phyloP scores from a whole-genome alignment of 2,329 filamentous ascomycete species.

The Aspergillus fructus region DNA sequence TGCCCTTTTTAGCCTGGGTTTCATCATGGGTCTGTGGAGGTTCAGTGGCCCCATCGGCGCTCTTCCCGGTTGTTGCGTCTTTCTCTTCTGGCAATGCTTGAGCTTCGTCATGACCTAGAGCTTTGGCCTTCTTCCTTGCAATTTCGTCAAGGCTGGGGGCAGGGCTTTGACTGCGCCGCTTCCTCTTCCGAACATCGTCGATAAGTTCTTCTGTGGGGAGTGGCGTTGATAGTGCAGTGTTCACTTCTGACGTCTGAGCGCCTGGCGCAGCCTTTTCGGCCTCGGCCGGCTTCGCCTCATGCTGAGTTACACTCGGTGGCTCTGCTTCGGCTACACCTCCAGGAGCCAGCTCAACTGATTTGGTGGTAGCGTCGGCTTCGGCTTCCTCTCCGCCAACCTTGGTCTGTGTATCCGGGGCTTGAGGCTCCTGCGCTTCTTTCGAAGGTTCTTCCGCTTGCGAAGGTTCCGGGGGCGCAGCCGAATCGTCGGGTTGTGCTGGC shows the following conservation, averaged over 20 bases:
- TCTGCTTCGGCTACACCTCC: constrained; percentile 12
- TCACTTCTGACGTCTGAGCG: constrained; percentile 25
- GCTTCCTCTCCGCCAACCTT: not conserved
- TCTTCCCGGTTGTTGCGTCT: constrained; percentile 12
- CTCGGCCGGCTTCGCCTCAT: constrained; percentile 20
- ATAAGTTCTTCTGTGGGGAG: constrained; percentile 37
- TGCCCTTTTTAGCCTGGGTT: constrained; percentile 18
- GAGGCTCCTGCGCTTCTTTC: constrained; percentile 3
- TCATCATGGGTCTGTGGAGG: constrained; percentile 19
- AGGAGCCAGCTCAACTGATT: constrained; percentile 27
- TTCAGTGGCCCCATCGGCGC: constrained; percentile 12
- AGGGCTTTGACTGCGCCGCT: constrained; percentile 65
- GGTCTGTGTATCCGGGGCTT: not conserved
- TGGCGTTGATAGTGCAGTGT: constrained; percentile 29
- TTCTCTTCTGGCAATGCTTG: constrained; percentile 29
- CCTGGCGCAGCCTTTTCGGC: constrained; percentile 19
- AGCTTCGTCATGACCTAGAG: constrained; percentile 41
- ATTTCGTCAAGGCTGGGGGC: constrained; percentile 55
- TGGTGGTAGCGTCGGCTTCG: not conserved
- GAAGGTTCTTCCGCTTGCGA: constrained; percentile 2
- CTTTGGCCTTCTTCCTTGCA: constrained; percentile 56
- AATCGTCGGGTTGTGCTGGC: not conserved
- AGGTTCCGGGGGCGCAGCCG: constrained; percentile 5
- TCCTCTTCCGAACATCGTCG: constrained; percentile 63
- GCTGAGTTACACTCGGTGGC: constrained; percentile 12